Evolutionary conservation across 2,329 filamentous ascomycete genomes (phyloP).

Genomic region (Calonectria pseudoturangicola): DNA sequence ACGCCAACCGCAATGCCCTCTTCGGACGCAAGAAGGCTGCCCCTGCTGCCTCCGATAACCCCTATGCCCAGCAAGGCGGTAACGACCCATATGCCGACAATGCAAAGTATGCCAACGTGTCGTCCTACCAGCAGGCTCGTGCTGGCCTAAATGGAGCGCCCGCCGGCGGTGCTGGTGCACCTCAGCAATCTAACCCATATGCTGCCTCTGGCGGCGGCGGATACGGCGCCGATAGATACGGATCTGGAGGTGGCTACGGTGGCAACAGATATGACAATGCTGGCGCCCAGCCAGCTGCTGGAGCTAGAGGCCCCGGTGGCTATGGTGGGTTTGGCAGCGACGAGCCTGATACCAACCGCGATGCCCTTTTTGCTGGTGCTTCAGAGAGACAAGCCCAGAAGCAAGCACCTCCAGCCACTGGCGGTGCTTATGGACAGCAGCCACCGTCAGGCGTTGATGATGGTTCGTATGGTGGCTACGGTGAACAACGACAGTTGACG

Average conservation of each 20-base stretch:
- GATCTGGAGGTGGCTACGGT: slow-evolving; percentile 70
- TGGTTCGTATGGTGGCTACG: slow-evolving; percentile 71
- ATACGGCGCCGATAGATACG: slow-evolving; percentile 73
- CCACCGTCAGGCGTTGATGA: slow-evolving; percentile 47
- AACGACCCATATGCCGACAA: slow-evolving; percentile 73
- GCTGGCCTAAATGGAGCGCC: slow-evolving; percentile 57
- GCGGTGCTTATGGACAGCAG: slow-evolving; percentile 52
- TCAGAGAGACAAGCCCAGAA: slow-evolving; percentile 68
- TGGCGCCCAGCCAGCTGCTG: slow-evolving; percentile 55
- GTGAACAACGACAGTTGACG: slow-evolving; percentile 85
- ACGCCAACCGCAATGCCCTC: slow-evolving; percentile 69
- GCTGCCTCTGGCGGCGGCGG: slow-evolving; percentile 59
- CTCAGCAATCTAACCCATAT: slow-evolving; percentile 51
- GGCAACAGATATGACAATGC: slow-evolving; percentile 71
- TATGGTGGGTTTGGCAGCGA: slow-evolving; percentile 76
- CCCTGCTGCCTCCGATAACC: slow-evolving; percentile 69
- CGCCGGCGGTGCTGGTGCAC: slow-evolving; percentile 57
- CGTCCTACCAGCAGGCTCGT: slow-evolving; percentile 67
- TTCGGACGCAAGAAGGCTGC: slow-evolving; percentile 73
- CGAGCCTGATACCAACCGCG: slow-evolving; percentile 72
- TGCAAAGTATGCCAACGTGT: slow-evolving; percentile 67
- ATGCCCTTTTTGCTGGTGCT: slow-evolving; percentile 78
- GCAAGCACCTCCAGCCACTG: slow-evolving; percentile 50
- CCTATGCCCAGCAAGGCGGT: slow-evolving; percentile 72
- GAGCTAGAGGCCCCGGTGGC: slow-evolving; percentile 70